These are phyloP conservation scores for Stephania japonica DNA, from an alignment of 164 flowering plant species.

Conservation along the genomic window DNA sequence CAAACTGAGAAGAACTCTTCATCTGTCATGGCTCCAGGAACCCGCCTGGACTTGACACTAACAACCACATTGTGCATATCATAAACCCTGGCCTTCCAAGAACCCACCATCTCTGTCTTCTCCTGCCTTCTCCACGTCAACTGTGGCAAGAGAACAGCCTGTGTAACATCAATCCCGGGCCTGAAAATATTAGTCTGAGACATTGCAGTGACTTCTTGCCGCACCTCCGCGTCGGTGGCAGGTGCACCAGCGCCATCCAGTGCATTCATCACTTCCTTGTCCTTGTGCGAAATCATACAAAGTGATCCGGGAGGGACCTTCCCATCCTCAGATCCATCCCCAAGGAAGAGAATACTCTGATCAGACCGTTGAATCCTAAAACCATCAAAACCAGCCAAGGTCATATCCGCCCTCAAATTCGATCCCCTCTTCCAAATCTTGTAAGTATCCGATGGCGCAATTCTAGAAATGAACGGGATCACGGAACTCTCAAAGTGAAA, in stretches of 20 bases:
- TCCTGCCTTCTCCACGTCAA: conserved; percentile 27
- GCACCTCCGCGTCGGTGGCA: conserved; percentile 19
- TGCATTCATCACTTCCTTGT: conserved; percentile 23
- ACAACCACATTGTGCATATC: conserved; percentile 26
- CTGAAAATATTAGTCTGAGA: conserved; percentile 20
- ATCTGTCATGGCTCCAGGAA: conserved; percentile 25
- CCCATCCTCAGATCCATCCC: conserved; percentile 23
- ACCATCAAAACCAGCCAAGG: conserved; percentile 32
- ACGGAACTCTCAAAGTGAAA: conserved; percentile 31
- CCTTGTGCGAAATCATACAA: conserved; percentile 18
- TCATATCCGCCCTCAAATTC: conserved; percentile 30
- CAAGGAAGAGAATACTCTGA: conserved; percentile 22
- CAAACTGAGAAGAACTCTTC: conserved; percentile 17
- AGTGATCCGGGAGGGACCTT: conserved; percentile 19
- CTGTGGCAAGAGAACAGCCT: conserved; percentile 22
- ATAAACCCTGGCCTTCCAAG: conserved; percentile 23
- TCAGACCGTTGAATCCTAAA: conserved; percentile 25
- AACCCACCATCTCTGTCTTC: conserved; percentile 22
- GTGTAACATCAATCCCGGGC: conserved; percentile 25
- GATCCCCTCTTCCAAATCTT: conserved; percentile 31
- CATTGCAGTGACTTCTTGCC: conserved; percentile 20
- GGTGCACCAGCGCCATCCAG: conserved; percentile 20
- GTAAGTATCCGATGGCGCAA: conserved; percentile 30
- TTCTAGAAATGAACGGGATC: conserved; percentile 26
- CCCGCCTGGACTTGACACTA: conserved; percentile 23